Base-by-base conservation (phyloP, 352 stramenopile species). In the Globisporangium takayamanum region DNA sequence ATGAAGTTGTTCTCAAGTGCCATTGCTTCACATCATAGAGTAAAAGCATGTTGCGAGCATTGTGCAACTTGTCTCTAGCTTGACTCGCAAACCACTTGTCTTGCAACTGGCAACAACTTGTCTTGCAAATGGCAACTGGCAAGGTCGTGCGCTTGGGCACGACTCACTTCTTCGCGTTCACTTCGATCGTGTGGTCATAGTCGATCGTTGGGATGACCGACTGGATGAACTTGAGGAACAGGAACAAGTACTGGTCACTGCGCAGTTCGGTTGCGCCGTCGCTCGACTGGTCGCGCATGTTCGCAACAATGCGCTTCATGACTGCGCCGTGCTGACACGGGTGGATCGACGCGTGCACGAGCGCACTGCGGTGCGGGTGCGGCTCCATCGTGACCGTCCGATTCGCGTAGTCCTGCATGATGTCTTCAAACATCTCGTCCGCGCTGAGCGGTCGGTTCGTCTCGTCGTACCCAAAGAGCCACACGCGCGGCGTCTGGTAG, bases 191-290 rank as follows among this genome's bases (percentile, higher is more conserved):
- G 78, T 99, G 98, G 83, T 99, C 97, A 73, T 99, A 99, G 74
- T 98, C 97, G 68, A 99, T 99, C 11, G 97, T 99, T 0, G 97
- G 97, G 62, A 99, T 96, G 51, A 99, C 97, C 62, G 87, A 98
- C 72, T 97, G 94, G 39, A 99, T 97, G 72, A 99, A 99, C 79
- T 99, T 99, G 60, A 99, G 86, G 77, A 99, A 99, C 45, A 99
- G 89, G 67, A 99, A 99, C 39, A 99, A 69, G 68, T 99, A 99
- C 79, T 98, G 96, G 72, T 99, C 95, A 45, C 97, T 92, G 39
- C 88, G 87, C 42, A 97, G 87, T 50, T 80, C 82, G n/a, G 28
- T 36, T 18, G 69, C 69, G 0, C 67, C 69, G 11, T 68, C 76
- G 26, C 66, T 63, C 53, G 73, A 80, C 39, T 90, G 95, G 36